Conservation (phyloP, 768 basidiomycete species). For the Steccherinum ochraceum region DNA sequence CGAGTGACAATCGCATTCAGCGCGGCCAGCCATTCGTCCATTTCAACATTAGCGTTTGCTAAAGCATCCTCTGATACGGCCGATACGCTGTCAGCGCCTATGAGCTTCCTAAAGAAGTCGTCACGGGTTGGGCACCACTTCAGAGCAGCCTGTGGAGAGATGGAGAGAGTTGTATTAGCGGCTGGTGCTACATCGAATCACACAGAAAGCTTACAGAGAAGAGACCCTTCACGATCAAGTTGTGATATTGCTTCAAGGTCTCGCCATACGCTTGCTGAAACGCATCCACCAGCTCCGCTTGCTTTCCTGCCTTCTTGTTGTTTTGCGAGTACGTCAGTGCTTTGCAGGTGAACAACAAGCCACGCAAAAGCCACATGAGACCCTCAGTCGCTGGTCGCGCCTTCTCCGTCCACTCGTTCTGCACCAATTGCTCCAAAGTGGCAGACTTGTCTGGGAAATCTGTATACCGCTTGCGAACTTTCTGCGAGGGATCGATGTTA, state of each 20-base stretch:
- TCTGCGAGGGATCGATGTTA: constrained; percentile 47
- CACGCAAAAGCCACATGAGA: constrained; percentile 89
- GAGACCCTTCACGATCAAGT: constrained; percentile 54
- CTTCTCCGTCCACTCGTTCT: constrained; percentile 82
- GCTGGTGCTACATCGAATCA: too few species aligned
- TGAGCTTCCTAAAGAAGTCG: constrained; percentile 53
- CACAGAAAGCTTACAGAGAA: constrained; percentile 41
- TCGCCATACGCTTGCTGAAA: constrained; percentile 79
- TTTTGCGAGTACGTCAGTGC: constrained; percentile 69
- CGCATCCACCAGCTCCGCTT: constrained; percentile 56
- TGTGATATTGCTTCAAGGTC: constrained; percentile 83
- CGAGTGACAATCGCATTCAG: constrained; percentile 42
- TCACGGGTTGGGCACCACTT: constrained; percentile 59
- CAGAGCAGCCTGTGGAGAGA: constrained; percentile 46
- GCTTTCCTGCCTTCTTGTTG: constrained; percentile 51
- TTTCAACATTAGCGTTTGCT: constrained; percentile 34
- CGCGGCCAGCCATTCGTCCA: constrained; percentile 48
- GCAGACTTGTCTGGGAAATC: constrained; percentile 54
- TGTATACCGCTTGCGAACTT: constrained; percentile 80
- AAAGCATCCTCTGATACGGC: constrained; percentile 37
- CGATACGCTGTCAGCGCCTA: constrained; percentile 27
- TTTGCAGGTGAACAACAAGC: constrained; percentile 82
- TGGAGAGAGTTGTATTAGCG: not conserved
- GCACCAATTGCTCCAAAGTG: constrained; percentile 81
- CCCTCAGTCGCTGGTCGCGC: constrained; percentile 87